Base-by-base conservation (phyloP, 768 basidiomycete species). In the Pisolithus albus region DNA sequence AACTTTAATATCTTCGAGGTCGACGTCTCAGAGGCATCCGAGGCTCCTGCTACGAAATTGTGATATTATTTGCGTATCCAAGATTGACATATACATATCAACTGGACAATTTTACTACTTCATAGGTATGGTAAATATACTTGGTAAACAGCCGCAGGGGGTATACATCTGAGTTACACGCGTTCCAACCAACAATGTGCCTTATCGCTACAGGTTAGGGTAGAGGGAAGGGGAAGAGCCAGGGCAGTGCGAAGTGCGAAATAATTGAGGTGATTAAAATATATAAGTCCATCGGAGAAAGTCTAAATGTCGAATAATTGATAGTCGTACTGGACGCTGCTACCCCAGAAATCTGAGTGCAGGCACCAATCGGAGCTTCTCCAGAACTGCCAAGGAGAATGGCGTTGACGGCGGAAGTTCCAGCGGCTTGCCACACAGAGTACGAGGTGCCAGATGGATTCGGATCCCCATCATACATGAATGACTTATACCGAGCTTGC, bases 1-100 rank as follows among this genome's bases (percentile, higher is more conserved):
- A 87, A 86, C 62, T 84, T 86, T 57, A 76, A 86, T 57, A 73
- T 87, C 13, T 83, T 82, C 59, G 73, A 74, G 2, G 79, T 82
- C 23, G 51, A 52, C 18, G 23, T 47, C 38, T 39, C 46, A 5
- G 13, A 16, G 36, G 16, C 26, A 21, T 34, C 19, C 21, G 43
- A n/a, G 13, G n/a, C 16, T 16, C 13, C 10, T 11, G 26, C 43
- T 16, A 26, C 43, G 24, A 45, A 28, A 18, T 45, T 45, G 24
- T 45, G 43, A 45, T 18, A 28, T 10, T 45, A 23, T 28, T 3
- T n/a, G 23, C 15, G 13, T 15, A 44, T 21, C 18, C 40, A 18
- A 41, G 8, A 18, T 41, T 5, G 11, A 13, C 34, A 34, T 15
- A 34, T 15, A 34, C 5, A 3, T 34, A 34, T 34, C 13, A 1